Conservation (phyloP, 2,329 filamentous ascomycete species). For the Clarireedia sp. region DNA sequence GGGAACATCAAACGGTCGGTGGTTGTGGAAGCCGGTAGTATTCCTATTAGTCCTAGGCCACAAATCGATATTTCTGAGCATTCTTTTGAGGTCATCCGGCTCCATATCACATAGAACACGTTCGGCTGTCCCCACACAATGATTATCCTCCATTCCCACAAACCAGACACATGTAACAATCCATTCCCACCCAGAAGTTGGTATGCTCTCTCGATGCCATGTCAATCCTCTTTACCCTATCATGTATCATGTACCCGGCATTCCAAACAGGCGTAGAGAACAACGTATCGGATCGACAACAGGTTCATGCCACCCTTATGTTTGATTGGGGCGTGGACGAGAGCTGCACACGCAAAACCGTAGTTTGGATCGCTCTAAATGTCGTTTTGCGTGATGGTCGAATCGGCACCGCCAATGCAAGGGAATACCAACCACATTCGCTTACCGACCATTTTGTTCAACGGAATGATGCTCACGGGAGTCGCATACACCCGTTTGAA, state of each 20-base stretch:
- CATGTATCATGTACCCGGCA: too few species aligned
- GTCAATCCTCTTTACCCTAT: too few species aligned
- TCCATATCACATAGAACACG: constrained; percentile 2
- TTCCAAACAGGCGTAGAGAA: too few species aligned
- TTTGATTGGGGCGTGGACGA: background rate
- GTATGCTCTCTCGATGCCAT: background rate
- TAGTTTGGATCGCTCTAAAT: background rate
- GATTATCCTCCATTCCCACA: background rate
- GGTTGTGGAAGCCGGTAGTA: constrained; percentile 1
- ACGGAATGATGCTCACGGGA: background rate
- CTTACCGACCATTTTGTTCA: background rate
- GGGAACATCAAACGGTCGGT: constrained; percentile 2
- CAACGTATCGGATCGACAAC: background rate
- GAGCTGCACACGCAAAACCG: background rate
- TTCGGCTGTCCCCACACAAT: background rate
- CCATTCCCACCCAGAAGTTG: background rate
- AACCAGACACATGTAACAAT: background rate
- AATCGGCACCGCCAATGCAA: background rate
- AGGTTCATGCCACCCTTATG: background rate
- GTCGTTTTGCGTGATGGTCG: background rate
- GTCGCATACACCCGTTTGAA: background rate
- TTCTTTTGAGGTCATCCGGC: constrained; percentile 2
- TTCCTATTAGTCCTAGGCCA: constrained; percentile 8
- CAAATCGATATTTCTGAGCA: constrained; percentile 7
- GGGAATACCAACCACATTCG: constrained; percentile 1